phyloP scores from a whole-genome alignment of 768 basidiomycete genomes.

The Boletus patriciae region DNA sequence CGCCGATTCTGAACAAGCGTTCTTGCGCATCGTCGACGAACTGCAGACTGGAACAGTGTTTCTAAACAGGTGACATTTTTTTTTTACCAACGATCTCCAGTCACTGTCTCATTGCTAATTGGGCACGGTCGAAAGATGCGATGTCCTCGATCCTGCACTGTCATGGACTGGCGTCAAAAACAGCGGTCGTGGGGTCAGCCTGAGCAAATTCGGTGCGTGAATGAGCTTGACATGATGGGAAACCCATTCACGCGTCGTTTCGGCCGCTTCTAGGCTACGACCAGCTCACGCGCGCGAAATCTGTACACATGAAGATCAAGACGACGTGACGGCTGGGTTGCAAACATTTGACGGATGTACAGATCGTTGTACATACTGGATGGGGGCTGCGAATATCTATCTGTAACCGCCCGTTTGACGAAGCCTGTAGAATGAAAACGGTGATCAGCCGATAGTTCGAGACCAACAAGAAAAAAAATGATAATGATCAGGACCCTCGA shows the following conservation, averaged over 20 bases:
- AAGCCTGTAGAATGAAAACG: neutral
- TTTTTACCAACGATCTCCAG: neutral
- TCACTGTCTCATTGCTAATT: neutral
- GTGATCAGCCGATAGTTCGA: conserved; percentile 2
- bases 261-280: conserved; percentile 64
- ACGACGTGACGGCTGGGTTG: conserved; percentile 33
- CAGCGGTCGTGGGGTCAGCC: conserved; percentile 86
- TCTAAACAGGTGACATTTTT: conserved; percentile 65
- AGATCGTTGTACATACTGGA: neutral
- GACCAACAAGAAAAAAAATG: neutral
- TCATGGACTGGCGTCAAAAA: conserved; percentile 95
- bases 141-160: conserved; percentile 89
- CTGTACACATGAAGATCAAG: conserved; percentile 80
- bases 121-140: conserved; percentile 54
- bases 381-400: neutral
- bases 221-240: neutral
- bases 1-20: conserved; percentile 63
- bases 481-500: conserved; percentile 33
- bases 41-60: conserved; percentile 92
- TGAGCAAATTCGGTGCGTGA: conserved; percentile 80
- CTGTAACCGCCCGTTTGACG: neutral
- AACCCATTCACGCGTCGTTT: neutral
- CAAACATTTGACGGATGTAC: neutral
- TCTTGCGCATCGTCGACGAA: conserved; percentile 61
- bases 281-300: conserved; percentile 79